Evolutionary conservation across 495 filamentous ascomycete species (phyloP).

Genomic region (Aspergillus indologenus): DNA sequence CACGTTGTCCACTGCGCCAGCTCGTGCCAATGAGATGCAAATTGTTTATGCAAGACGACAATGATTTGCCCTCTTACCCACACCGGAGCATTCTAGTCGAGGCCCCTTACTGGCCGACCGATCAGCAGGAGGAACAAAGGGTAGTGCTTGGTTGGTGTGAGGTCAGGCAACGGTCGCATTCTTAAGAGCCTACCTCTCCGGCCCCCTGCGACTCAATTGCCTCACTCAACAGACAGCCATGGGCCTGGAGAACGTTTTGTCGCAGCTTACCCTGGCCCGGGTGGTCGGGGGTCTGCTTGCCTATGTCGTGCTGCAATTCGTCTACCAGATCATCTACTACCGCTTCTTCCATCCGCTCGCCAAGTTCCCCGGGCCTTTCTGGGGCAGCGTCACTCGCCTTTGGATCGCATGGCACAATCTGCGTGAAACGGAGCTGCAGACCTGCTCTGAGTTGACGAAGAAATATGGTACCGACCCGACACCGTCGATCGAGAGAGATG

Average conservation of each 20-base stretch:
- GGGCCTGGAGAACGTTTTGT: slow-evolving; percentile 30
- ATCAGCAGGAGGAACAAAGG: background rate
- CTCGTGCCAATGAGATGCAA: background rate
- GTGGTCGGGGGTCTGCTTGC: slow-evolving; percentile 22
- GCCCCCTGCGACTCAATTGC: background rate
- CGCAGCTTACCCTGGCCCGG: slow-evolving; percentile 33
- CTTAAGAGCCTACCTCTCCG: background rate
- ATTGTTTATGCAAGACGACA: background rate
- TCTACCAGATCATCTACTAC: slow-evolving; percentile 45
- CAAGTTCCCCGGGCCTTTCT: slow-evolving; percentile 53
- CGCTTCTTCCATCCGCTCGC: slow-evolving; percentile 52
- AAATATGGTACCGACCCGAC: slow-evolving; percentile 47
- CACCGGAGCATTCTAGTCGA: background rate
- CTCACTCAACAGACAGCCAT: slow-evolving; percentile 18
- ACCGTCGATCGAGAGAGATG: background rate
- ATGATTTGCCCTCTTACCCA: background rate
- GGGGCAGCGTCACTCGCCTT: slow-evolving; percentile 48
- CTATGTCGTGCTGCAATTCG: slow-evolving; percentile 28
- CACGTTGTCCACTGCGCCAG: background rate
- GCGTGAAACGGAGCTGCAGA: slow-evolving; percentile 38
- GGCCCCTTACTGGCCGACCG: background rate
- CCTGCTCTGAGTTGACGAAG: slow-evolving; percentile 39
- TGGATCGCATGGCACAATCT: slow-evolving; percentile 50
- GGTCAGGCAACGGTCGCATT: background rate
- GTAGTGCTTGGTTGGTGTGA: background rate